Evolutionary conservation across 2,329 filamentous ascomycete species (phyloP).

Genomic region (Xylariales sp.): DNA sequence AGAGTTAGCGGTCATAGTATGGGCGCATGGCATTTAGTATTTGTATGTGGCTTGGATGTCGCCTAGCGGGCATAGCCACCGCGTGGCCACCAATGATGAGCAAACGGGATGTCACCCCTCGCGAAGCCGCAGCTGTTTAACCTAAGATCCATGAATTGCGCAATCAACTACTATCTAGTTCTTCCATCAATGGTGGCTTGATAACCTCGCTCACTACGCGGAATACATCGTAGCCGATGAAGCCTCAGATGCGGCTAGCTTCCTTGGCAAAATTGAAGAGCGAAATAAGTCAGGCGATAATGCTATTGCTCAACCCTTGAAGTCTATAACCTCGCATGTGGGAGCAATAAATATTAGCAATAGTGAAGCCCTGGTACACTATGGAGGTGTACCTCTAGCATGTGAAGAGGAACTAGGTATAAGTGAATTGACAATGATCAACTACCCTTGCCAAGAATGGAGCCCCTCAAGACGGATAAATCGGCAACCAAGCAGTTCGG

Average conservation of each 20-base stretch:
- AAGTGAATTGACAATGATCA: not conserved
- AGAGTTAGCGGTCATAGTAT: too few species aligned
- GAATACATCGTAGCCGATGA: not conserved
- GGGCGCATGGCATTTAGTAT: not conserved
- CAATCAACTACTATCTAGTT: slow-evolving; percentile 5
- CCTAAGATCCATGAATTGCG: slow-evolving; percentile 15
- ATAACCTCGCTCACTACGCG: slow-evolving; percentile 17
- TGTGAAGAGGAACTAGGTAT: not conserved
- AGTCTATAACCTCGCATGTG: not conserved
- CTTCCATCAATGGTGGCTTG: slow-evolving; percentile 11
- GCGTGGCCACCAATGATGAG: slow-evolving; percentile 4
- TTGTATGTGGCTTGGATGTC: not conserved
- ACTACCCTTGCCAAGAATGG: not conserved
- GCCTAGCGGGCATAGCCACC: slow-evolving; percentile 12
- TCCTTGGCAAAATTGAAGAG: not conserved
- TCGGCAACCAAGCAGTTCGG: too few species aligned
- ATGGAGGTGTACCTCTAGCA: not conserved
- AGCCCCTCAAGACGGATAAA: not conserved
- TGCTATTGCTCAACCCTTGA: not conserved
- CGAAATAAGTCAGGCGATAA: not conserved
- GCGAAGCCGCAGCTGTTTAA: not conserved
- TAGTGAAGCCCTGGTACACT: too few species aligned
- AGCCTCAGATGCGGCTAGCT: not conserved
- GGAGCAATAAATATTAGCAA: too few species aligned
- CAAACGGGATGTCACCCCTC: slow-evolving; percentile 6